Base-by-base conservation (phyloP, 495 filamentous ascomycete genomes). In the Thozetella sp. region DNA sequence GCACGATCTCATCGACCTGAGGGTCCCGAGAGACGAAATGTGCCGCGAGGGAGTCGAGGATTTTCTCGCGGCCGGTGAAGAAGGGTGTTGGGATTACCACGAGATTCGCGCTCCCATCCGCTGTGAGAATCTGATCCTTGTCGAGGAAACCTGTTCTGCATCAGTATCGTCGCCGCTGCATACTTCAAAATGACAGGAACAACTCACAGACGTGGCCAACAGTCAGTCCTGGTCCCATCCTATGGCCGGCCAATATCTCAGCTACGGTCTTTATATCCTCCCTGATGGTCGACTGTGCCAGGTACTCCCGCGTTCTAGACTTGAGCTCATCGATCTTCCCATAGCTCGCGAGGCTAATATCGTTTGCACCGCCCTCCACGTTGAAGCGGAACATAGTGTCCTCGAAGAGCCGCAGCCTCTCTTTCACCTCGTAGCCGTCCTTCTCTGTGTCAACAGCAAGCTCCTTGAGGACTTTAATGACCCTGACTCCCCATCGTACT, bases 351-450 rank as follows among this genome's bases (percentile, higher is more conserved):
- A 69, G 55, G 0, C 25, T 20, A 25, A 96, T 90, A 10, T 93
- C 80, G 75, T 93, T 93, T 22, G 92, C 92, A 52, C 91, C 93
- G 65, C 93, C 88, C 1, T 60, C 55, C 3, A 67, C 63, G 22
- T 52, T 67, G 56, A 69, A 67, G 11, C 66, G 66, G 23, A 58
- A 67, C 23, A 64, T 67, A 12, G 64, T 22, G 11, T 54, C 48
- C 0, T 51, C 22, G 25, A 24, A 54, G 3, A 17, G 10, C 6
- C 3, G 3, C 19, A 69, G 22, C 13, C 34, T 22, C 1, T 19
- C 12, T 17, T 53, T 3, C 0, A 64, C 34, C 6, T 40, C 13
- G 22, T 26, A 19, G 23, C 63, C 57, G 11, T 24, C 2, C 6
- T 30, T 11, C 37, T 69, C 63, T 4, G 30, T 25, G 30, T 64